These are phyloP conservation scores for Pedinophyceae sp. DNA, from an alignment of 139 green algal species.

Conservation along the genomic window DNA sequence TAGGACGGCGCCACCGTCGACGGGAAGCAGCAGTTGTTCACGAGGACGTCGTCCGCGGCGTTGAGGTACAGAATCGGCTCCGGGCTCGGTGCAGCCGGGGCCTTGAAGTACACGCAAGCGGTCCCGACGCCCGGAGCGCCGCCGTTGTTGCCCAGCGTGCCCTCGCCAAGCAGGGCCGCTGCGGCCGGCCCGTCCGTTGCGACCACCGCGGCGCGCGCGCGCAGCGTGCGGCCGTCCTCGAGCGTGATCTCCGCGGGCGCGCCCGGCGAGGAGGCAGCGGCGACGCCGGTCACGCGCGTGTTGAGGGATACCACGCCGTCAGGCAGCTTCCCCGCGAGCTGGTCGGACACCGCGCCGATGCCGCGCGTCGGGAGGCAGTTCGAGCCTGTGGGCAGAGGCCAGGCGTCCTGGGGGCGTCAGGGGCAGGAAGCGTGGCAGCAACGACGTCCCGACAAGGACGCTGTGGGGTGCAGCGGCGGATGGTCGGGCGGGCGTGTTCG, in stretches of 20 bases:
- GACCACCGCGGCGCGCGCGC: conserved; percentile 48
- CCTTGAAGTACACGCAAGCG: conserved; percentile 68
- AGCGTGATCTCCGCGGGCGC: conserved; percentile 16
- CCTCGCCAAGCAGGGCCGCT: conserved; percentile 37
- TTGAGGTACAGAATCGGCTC: conserved; percentile 87
- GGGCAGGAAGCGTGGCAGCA: not conserved
- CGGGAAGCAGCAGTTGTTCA: conserved; percentile 95
- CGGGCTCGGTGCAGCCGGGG: conserved; percentile 10
- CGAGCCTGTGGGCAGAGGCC: conserved; percentile 11
- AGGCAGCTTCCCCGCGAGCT: conserved; percentile 48
- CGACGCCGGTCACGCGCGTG: conserved; percentile 15
- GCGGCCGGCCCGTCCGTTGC: conserved; percentile 63
- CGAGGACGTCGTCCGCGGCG: conserved; percentile 44
- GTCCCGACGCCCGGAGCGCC: conserved; percentile 52
- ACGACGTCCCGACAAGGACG: too few relatives aligned
- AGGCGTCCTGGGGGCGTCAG: not conserved
- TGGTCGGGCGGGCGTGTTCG: not conserved
- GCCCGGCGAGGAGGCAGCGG: not conserved
- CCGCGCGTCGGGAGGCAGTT: conserved; percentile 86
- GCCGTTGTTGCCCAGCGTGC: not conserved
- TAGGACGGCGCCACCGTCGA: conserved; percentile 71
- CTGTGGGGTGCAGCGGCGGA: too few relatives aligned
- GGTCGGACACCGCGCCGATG: conserved; percentile 71
- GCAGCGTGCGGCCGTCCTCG: conserved; percentile 24
- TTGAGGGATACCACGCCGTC: conserved; percentile 22